Base-by-base conservation (phyloP, 2,329 filamentous ascomycete genomes). In the Penicillium thymicola region DNA sequence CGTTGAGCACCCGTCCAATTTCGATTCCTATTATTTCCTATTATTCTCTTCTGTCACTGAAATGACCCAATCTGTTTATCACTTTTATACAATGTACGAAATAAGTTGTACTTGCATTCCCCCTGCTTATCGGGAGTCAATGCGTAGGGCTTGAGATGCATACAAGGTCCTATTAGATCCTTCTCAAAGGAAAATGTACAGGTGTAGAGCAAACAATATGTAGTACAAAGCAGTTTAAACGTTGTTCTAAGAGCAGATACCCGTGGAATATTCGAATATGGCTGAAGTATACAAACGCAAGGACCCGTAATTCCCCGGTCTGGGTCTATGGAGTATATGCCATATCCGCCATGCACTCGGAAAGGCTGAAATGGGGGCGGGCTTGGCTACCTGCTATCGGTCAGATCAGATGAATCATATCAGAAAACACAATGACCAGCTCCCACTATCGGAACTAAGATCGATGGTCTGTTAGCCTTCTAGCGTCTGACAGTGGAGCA, bases 401-500 rank as follows among this genome's bases (percentile, higher is more conserved):
- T 47, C 37, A 52, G 51, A 57, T 48, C 46, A 58, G 55, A 63
- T 64, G 54, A 65, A 61, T 64, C 63, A 65, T 58, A 59, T 43
- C 55, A 61, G 41, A 56, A 64, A 65, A 64, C 25, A 57, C 41
- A 47, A 59, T 66, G 61, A 65, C 64, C 61, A 63, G 48, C 54
- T 54, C 23, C 57, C 61, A 64, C 67, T 67, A 69, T 66, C 66
- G 60, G 47, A 28, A 18, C 51, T 58, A 56, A 54, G 58, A 62
- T 66, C 63, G 51, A 58, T 62, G 49, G 53, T 46, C 40, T 41
- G 49, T 36, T 34, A 40, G 41, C 28, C 46, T 60, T 62, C 56
- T 65, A 64, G 61, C 51, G 57, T 60, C 55, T 50, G 48, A 59
- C 47, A 47, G 67, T 68, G 67, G 66, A 64, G 61, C 59, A 53